Evolutionary conservation across 2,329 filamentous ascomycete genomes (phyloP).

Genomic region (Xylaria sp.): DNA sequence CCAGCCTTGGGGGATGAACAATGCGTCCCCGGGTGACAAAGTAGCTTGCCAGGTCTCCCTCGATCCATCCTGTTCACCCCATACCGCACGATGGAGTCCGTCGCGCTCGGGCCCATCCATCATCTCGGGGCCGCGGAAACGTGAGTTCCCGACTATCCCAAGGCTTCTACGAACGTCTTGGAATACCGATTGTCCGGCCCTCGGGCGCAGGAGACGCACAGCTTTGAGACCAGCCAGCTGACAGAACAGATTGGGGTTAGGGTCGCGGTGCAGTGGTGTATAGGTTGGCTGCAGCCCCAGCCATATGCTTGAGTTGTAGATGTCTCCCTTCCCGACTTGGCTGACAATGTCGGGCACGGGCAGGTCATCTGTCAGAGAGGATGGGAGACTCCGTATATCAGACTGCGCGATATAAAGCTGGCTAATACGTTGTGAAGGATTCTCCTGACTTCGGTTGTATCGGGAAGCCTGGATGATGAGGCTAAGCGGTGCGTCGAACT

Average conservation of each 20-base stretch:
- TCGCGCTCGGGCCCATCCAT: conserved; percentile 79
- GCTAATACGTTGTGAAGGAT: conserved; percentile 26
- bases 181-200: conserved; percentile 69
- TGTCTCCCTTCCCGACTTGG: conserved; percentile 73
- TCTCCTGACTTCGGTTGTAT: conserved; percentile 48
- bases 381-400: conserved; percentile 71
- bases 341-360: conserved; percentile 69
- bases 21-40: conserved; percentile 68
- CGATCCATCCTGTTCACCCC: conserved; percentile 53
- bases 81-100: conserved; percentile 71
- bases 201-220: conserved; percentile 73
- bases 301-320: conserved; percentile 91
- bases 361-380: conserved; percentile 65
- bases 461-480: conserved; percentile 66
- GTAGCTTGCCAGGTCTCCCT: conserved; percentile 55
- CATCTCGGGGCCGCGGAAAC: conserved; percentile 83
- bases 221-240: conserved; percentile 78
- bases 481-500: conserved; percentile 65
- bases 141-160: conserved; percentile 47
- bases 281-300: conserved; percentile 85
- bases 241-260: conserved; percentile 90
- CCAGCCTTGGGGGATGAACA: conserved; percentile 84
- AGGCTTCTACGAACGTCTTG: conserved; percentile 52
- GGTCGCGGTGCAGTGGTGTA: conserved; percentile 89
- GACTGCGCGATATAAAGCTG: conserved; percentile 89